Conservation (phyloP, 352 stramenopile species). For the Pilasporangium apinafurcum region DNA sequence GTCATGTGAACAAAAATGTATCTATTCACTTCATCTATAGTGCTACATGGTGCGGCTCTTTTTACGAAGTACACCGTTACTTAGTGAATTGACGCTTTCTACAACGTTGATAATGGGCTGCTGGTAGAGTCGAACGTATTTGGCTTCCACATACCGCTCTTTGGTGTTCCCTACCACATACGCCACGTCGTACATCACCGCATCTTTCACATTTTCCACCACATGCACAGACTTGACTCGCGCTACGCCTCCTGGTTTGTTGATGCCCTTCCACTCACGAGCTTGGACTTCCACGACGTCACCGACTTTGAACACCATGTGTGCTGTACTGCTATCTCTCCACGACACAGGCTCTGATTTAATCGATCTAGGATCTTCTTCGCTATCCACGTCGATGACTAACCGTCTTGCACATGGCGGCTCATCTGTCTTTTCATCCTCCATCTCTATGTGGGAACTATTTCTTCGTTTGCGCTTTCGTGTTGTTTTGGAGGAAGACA, state of each 20-base stretch:
- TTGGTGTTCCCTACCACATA: conserved; percentile 49
- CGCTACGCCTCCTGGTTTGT: conserved; percentile 68
- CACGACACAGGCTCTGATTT: neutral
- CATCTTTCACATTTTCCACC: conserved; percentile 7
- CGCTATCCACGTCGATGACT: conserved; percentile 38
- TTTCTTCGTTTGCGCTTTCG: conserved; percentile 40
- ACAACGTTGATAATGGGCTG: no score
- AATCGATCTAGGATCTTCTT: conserved; percentile 7
- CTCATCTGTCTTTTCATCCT: conserved; percentile 12
- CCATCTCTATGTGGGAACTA: conserved; percentile 6
- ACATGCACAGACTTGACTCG: conserved; percentile 42
- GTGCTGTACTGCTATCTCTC: conserved; percentile 9
- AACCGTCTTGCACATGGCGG: conserved; percentile 28
- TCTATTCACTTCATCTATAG: conserved; percentile 2
- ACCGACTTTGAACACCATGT: conserved; percentile 35
- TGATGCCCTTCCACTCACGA: conserved; percentile 50
- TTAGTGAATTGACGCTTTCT: no score
- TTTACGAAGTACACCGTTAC: neutral
- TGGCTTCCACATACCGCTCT: conserved; percentile 53
- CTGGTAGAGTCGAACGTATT: conserved; percentile 40
- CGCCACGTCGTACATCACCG: conserved; percentile 54
- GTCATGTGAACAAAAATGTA: neutral
- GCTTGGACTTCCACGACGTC: conserved; percentile 47
- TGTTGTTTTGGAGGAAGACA: conserved; percentile 36
- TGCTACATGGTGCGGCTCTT: conserved; percentile 2